Evolutionary conservation across 176 grass and related monocot genomes (phyloP), one percentile per base, ranked within the genome.

Genomic region (Phoenix roebelenii): DNA sequence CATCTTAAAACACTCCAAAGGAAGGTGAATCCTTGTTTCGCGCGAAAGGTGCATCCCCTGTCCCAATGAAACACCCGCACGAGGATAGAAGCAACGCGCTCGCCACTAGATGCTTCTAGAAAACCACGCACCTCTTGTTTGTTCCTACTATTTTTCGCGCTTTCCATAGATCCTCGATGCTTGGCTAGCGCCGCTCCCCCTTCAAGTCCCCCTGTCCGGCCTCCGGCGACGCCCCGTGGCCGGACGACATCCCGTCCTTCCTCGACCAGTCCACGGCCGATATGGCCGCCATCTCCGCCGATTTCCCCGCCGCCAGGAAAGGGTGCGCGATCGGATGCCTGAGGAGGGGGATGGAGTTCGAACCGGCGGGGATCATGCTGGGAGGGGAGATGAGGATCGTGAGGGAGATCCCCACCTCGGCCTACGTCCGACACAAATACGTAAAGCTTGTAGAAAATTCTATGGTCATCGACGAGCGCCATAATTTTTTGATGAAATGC

Each of bases 311-410:
- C 28, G 28, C 28, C 15, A 52, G 54, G 0, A 63, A 52, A 32
- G 22, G 49, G 51, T 96, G 91, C 49, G 83, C 86, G 22, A 90
- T 96, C 74, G 90, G 91, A 64, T 90, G 69, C 67, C 69, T 96
- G n/a, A 84, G 86, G 60, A 82, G 77, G 29, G 80, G 80, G 58
- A 96, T 96, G 83, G 65, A 82, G 56, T 87, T 96, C 71, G 77
- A 96, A 28, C 83, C 80, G 16, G 83, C 87, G 18, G 83, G 65
- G 50, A 96, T 96, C 69, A 90, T 96, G 83, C 91, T 83, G 15
- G 91, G 91, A 4, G 86, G 91, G 26, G 83, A 90, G 80, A 96
- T 96, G 86, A 77, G 73, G 61, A 90, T 96, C 49, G 91, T 90
- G 60, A 81, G 86, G 14, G 83, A 96, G 69, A 90, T 80, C 65